A percentile compares a stretch with the other conserved stretches of the same genome.
These are phyloP conservation scores for Galeopsis tetrahit DNA, from an alignment of 257 asterid species.

Conservation along the genomic window DNA sequence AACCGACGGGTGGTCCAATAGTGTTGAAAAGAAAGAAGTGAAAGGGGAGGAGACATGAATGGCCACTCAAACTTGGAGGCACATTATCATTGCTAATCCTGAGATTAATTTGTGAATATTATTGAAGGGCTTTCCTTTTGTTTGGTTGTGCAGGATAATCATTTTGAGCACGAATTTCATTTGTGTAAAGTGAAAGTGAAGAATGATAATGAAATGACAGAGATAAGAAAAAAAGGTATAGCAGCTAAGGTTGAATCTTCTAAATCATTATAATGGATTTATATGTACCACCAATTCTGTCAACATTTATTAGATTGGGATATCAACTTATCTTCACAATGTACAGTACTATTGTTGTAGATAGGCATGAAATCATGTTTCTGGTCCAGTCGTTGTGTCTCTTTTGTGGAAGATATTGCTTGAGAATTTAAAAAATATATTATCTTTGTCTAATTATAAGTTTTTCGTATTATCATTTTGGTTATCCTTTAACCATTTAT, in stretches of 20 bases:
- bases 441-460: too few relatives aligned
- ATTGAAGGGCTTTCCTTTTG: conserved; percentile 44
- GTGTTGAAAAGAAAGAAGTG: conserved; percentile 14
- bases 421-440: background rate
- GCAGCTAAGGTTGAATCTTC: conserved; percentile 7
- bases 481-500: too few relatives aligned
- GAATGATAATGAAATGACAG: conserved; percentile 34
- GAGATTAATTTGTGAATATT: conserved; percentile 9
- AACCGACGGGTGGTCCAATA: conserved; percentile 30
- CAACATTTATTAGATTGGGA: conserved; percentile 10
- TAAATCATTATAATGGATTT: conserved; percentile 6
- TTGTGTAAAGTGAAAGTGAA: conserved; percentile 20
- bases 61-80: conserved; percentile 21
- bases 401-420: background rate
- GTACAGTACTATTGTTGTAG: conserved; percentile 33
- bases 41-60: conserved; percentile 16
- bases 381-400: background rate
- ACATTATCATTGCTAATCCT: background rate
- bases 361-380: conserved; percentile 25
- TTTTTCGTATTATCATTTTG: too few relatives aligned
- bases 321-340: background rate
- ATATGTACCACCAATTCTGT: conserved; percentile 24
- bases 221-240: conserved; percentile 6
- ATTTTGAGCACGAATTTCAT: conserved; percentile 29
- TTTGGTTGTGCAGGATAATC: conserved; percentile 44